These are phyloP conservation scores for Teunomyces pallodes DNA, from an alignment of 805 yeast species.

Conservation along the genomic window DNA sequence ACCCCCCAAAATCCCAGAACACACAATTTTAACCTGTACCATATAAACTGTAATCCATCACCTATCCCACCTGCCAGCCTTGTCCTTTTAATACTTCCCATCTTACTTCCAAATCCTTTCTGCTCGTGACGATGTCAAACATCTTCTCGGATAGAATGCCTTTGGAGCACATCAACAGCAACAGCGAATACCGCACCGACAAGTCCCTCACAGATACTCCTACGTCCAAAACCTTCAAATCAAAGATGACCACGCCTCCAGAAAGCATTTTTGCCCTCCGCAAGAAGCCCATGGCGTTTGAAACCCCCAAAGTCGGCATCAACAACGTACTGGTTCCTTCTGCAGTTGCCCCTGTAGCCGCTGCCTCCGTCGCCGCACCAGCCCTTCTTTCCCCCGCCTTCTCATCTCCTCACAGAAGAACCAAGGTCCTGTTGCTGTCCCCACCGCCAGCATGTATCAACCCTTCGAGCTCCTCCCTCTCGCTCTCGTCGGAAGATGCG, in stretches of 20 bases:
- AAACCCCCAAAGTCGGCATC: conserved; percentile 15
- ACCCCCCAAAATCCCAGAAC: conserved; percentile 2
- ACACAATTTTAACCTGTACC: conserved; percentile 3
- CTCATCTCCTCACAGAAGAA: conserved; percentile 47
- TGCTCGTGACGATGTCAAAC: background rate
- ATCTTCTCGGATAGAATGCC: conserved; percentile 4
- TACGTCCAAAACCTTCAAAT: conserved; percentile 12
- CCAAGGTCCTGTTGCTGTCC: conserved; percentile 6
- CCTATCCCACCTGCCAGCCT: background rate
- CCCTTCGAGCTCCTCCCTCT: conserved; percentile 12
- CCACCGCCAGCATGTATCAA: conserved; percentile 14
- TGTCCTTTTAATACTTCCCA: background rate
- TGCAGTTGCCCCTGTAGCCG: background rate
- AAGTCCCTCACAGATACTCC: conserved; percentile 23
- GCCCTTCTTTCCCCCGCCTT: conserved; percentile 39
- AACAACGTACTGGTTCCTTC: background rate
- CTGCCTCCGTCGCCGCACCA: conserved; percentile 8
- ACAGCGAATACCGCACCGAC: conserved; percentile 3
- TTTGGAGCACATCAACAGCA: conserved; percentile 7
- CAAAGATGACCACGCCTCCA: conserved; percentile 39
- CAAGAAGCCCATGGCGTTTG: conserved; percentile 14
- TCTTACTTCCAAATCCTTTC: background rate
- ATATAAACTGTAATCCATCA: conserved; percentile 2
- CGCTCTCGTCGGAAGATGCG: conserved; percentile 10
- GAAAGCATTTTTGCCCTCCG: conserved; percentile 16